Conservation (phyloP, 2,329 filamentous ascomycete genomes). For the Penicillium janthinellum region DNA sequence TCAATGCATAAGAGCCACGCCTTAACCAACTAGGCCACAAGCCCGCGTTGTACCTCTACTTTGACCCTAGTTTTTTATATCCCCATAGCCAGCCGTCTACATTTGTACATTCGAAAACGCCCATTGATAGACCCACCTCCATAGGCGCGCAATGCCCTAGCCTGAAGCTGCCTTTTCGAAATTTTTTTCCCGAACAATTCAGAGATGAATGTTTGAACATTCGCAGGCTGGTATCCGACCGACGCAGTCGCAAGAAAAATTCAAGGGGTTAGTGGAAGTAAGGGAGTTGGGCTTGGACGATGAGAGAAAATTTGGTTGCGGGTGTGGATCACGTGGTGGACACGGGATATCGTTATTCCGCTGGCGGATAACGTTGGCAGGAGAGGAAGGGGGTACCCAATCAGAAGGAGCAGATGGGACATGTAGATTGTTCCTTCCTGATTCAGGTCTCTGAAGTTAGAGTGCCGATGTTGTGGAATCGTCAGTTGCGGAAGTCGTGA, state of each 20-base stretch:
- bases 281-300: background rate
- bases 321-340: conserved; percentile 1
- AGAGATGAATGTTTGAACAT: background rate
- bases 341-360: background rate
- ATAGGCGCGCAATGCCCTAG: background rate
- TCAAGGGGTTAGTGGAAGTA: background rate
- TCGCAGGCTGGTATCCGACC: background rate
- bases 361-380: background rate
- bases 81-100: background rate
- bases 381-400: background rate
- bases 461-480: background rate
- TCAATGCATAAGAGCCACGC: conserved; percentile 5
- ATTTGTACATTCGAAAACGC: background rate
- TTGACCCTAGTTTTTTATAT: background rate
- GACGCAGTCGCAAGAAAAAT: background rate
- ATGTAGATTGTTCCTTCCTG: background rate
- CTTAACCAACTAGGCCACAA: conserved; percentile 9
- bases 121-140: background rate
- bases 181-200: background rate
- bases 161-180: background rate
- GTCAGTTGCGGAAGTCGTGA: background rate
- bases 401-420: background rate
- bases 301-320: background rate
- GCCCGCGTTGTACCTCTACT: conserved; percentile 6
- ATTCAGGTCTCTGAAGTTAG: background rate